phyloP scores from a whole-genome alignment of 148 eudicot genomes.

The Spergularia marina region DNA sequence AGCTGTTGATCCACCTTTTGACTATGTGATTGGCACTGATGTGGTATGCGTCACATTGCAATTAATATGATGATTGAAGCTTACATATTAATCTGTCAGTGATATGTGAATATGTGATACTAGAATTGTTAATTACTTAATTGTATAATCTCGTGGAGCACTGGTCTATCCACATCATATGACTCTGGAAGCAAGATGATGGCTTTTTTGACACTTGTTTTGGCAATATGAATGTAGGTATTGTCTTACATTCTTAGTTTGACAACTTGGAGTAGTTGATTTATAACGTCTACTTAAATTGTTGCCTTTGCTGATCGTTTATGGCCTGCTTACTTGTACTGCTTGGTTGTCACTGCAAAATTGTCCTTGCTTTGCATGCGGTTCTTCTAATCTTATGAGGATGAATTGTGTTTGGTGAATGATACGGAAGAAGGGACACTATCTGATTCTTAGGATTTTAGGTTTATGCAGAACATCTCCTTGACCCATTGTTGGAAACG shows the following conservation, averaged over 20 bases:
- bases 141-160: not conserved
- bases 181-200: not conserved
- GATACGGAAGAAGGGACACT: not conserved
- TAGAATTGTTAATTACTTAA: too few species aligned
- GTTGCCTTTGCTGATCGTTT: not conserved
- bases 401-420: not conserved
- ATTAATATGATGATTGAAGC: not conserved
- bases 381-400: not conserved
- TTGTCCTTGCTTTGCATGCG: not conserved
- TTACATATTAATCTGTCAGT: not conserved
- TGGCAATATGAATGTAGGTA: too few species aligned
- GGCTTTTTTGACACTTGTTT: not conserved
- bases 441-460: conserved; percentile 26
- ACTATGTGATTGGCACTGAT: conserved; percentile 89
- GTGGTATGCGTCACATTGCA: conserved; percentile 54
- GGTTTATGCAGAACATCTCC: conserved; percentile 94
- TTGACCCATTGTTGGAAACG: conserved; percentile 79
- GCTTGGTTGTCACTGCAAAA: not conserved
- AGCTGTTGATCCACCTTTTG: conserved; percentile 81
- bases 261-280: not conserved
- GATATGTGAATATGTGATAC: not conserved
- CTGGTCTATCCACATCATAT: not conserved
- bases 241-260: not conserved
- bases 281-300: not conserved
- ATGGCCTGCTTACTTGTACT: not conserved